A percentile compares a stretch with the other conserved stretches of the same genome.
Conservation (phyloP, 331 rosid genomes). For the Quercus lobata region DNA sequence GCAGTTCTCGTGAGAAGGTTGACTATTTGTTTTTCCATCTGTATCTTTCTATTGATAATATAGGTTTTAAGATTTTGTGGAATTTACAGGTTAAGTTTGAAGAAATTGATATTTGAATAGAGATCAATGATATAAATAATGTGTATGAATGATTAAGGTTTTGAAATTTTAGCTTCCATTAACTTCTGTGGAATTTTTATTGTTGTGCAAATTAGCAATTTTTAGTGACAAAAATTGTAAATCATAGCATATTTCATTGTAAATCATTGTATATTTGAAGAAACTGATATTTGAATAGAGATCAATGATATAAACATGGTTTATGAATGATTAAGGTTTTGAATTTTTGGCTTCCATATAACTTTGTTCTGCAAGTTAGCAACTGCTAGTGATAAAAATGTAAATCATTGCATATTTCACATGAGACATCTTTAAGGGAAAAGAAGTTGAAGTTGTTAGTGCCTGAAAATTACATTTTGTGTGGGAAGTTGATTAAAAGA, state of each 20-base stretch:
- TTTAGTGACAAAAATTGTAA: neutral
- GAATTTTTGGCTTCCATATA: neutral
- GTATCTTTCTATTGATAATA: neutral
- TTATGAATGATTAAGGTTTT: neutral
- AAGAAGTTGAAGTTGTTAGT: neutral
- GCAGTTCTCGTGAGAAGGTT: conserved; percentile 63
- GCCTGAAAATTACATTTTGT: neutral
- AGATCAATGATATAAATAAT: neutral
- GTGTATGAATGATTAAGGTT: neutral
- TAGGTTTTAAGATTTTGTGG: neutral
- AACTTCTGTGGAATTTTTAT: neutral
- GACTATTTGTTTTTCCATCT: neutral
- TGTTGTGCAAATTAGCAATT: neutral
- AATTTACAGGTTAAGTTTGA: neutral
- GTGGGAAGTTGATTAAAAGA: neutral
- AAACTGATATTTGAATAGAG: neutral
- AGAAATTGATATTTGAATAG: neutral
- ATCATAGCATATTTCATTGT: neutral
- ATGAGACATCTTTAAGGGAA: neutral
- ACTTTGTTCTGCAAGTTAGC: neutral
- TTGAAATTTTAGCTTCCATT: neutral
- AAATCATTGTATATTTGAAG: neutral
- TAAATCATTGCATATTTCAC: neutral
- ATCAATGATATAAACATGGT: neutral
- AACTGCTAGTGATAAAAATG: neutral